Conservation (phyloP, 2,329 filamentous ascomycete genomes). For the Colletotrichum cordylinicola region DNA sequence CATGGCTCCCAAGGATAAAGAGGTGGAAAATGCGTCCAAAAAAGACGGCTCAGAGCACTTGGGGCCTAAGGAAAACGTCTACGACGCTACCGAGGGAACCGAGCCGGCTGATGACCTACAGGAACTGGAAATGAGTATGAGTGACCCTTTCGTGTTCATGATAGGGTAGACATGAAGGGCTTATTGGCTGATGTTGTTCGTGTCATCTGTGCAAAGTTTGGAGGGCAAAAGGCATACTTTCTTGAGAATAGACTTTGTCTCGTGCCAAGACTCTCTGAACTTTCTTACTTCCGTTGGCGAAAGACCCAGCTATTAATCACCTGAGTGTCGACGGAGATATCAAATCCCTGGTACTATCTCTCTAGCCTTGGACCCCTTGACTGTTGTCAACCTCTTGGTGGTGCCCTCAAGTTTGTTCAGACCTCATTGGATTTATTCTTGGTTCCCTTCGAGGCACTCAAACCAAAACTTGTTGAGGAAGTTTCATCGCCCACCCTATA, state of each 20-base stretch:
- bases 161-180: no score
- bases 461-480: no score
- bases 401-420: neutral
- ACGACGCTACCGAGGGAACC: no score
- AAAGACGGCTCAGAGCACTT: no score
- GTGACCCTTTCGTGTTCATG: neutral
- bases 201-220: no score
- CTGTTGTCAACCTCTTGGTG: neutral
- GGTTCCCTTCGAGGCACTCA: no score
- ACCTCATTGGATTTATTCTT: neutral
- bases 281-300: neutral
- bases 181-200: no score
- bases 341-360: neutral
- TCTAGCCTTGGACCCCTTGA: neutral
- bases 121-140: neutral
- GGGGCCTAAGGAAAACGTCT: no score
- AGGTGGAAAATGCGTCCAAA: accelerated
- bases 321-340: neutral
- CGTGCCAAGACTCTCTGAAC: accelerated
- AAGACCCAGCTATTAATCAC: accelerated
- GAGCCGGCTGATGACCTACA: no score
- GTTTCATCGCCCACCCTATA: no score
- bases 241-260: neutral
- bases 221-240: no score
- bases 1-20: neutral